These are phyloP conservation scores for Beauveria scarabaeidicola DNA, from an alignment of 2,329 filamentous ascomycete species.

Conservation along the genomic window DNA sequence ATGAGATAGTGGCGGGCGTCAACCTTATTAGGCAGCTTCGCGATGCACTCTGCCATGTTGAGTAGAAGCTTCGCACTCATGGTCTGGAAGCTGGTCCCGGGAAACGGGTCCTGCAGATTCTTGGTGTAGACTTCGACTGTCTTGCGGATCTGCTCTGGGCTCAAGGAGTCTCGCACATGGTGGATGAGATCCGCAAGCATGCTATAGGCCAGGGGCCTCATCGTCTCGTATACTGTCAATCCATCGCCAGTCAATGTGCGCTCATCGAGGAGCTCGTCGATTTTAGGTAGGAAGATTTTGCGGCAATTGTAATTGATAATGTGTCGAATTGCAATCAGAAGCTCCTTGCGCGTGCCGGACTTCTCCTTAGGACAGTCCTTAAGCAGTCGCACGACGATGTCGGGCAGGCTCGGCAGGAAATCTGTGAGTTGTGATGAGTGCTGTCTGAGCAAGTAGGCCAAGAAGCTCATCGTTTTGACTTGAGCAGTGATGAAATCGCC, in stretches of 20 bases:
- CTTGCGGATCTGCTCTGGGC: conserved; percentile 83
- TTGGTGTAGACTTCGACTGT: conserved; percentile 97
- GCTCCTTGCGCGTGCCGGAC: conserved; percentile 84
- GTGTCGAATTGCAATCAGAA: conserved; percentile 91
- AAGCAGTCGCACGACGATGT: conserved; percentile 81
- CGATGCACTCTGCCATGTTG: conserved; percentile 98
- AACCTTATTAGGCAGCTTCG: conserved; percentile 83
- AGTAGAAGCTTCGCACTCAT: conserved; percentile 97
- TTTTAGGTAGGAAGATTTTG: conserved; percentile 88
- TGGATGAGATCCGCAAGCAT: conserved; percentile 98
- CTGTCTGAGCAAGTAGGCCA: conserved; percentile 84
- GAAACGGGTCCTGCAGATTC: conserved; percentile 91
- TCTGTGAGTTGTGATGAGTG: conserved; percentile 82
- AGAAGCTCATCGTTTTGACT: conserved; percentile 98
- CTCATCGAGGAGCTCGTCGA: conserved; percentile 91
- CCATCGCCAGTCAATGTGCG: conserved; percentile 91
- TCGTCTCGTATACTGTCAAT: conserved; percentile 91
- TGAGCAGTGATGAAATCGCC: conserved; percentile 97
- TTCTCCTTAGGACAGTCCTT: conserved; percentile 94
- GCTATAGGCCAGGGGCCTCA: conserved; percentile 91
- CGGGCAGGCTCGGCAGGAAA: conserved; percentile 76
- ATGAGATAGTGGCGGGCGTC: conserved; percentile 93
- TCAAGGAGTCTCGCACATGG: conserved; percentile 84
- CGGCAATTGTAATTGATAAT: conserved; percentile 99
- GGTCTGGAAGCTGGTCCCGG: conserved; percentile 96